Evolutionary conservation across 2,329 filamentous ascomycete species (phyloP).

Genomic region (Phoma sp.): DNA sequence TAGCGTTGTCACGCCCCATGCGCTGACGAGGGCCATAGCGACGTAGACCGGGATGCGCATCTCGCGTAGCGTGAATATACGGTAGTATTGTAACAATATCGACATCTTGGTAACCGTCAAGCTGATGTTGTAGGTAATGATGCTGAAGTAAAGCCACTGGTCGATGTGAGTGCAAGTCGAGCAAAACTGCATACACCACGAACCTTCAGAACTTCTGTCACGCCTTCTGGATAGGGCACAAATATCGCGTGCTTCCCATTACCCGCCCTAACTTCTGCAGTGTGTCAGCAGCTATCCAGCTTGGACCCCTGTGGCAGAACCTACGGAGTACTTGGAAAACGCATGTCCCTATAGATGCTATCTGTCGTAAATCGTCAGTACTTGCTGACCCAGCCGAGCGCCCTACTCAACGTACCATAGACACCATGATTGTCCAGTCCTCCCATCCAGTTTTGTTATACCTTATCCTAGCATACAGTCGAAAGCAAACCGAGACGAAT

Average conservation of each 20-base stretch:
- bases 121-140: conserved; percentile 31
- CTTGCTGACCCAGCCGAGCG: too few species aligned
- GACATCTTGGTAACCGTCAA: conserved; percentile 36
- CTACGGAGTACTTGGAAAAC: conserved; percentile 28
- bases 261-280: conserved; percentile 26
- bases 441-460: conserved; percentile 28
- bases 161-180: conserved; percentile 4
- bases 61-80: conserved; percentile 32
- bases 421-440: conserved; percentile 28
- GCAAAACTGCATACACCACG: neutral
- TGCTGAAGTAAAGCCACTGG: conserved; percentile 37
- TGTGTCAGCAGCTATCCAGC: conserved; percentile 1
- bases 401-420: conserved; percentile 20
- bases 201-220: conserved; percentile 24
- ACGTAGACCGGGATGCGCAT: conserved; percentile 33
- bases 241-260: conserved; percentile 34
- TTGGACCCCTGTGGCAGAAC: neutral
- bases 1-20: conserved; percentile 20
- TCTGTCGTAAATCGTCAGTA: conserved; percentile 9
- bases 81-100: conserved; percentile 36
- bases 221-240: conserved; percentile 19
- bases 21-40: conserved; percentile 26
- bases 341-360: conserved; percentile 16
- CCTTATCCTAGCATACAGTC: conserved; percentile 29
- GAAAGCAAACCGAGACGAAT: conserved; percentile 27